These are phyloP conservation scores for Penicillium occitanis DNA, from an alignment of 2,329 filamentous ascomycete species.

Conservation along the genomic window DNA sequence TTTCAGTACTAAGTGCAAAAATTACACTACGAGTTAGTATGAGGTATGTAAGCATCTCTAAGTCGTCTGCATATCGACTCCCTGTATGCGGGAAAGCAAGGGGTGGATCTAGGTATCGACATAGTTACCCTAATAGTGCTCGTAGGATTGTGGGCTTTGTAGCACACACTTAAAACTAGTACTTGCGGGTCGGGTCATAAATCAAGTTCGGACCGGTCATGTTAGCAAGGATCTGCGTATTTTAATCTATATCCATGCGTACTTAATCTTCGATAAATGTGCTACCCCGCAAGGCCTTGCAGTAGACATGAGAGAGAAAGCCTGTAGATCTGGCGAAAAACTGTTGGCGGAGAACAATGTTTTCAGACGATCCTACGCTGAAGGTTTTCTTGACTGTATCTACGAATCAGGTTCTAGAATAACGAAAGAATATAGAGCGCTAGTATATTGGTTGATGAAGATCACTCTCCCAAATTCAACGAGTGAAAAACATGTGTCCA, in stretches of 20 bases:
- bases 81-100: conserved; percentile 14
- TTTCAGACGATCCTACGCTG: background rate
- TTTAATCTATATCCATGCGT: conserved; percentile 1
- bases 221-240: background rate
- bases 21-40: background rate
- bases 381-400: background rate
- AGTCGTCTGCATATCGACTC: background rate
- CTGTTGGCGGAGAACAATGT: background rate
- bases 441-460: background rate
- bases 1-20: background rate
- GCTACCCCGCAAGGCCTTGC: conserved; percentile 7
- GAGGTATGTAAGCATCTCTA: conserved; percentile 10
- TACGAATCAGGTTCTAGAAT: background rate
- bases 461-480: background rate
- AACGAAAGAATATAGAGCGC: background rate
- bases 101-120: background rate
- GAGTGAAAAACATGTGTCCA: background rate
- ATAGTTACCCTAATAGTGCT: background rate
- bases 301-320: background rate
- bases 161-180: background rate
- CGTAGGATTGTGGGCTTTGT: background rate
- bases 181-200: background rate
- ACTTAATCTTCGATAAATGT: background rate
- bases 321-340: background rate
- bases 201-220: background rate